A percentile compares a stretch with the other conserved stretches of the same genome.
Evolutionary conservation across 2,329 filamentous ascomycete species (phyloP).

Genomic region (Claviceps paspali): DNA sequence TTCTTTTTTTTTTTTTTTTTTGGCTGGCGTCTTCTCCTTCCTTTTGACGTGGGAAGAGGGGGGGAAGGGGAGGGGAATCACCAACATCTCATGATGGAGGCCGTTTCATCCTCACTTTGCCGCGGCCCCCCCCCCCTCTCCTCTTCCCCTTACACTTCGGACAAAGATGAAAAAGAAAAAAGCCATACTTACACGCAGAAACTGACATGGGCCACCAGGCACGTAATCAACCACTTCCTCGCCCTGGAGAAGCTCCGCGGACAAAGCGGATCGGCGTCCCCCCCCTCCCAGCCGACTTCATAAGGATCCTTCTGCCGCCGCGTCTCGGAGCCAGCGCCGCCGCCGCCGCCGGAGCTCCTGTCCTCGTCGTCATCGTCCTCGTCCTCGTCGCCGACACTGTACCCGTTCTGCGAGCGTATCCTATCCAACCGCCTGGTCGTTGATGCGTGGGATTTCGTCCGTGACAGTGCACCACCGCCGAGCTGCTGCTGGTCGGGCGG

Average conservation of each 20-base stretch:
- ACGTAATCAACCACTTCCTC: slow-evolving; percentile 68
- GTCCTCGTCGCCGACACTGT: slow-evolving; percentile 22
- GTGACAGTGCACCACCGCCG: neutral
- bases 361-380: slow-evolving; percentile 6
- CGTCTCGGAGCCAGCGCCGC: too few species aligned
- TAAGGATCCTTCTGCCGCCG: slow-evolving; percentile 39
- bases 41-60: too few species aligned
- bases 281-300: slow-evolving; percentile 60
- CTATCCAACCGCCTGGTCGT: neutral
- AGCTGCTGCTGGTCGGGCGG: too few species aligned
- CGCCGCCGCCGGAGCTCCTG: too few species aligned
- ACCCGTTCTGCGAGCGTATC: slow-evolving; percentile 28
- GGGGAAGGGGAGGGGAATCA: too few species aligned
- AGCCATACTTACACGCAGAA: slow-evolving; percentile 60
- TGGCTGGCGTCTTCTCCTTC: too few species aligned
- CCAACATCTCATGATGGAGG: too few species aligned
- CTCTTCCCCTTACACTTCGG: too few species aligned
- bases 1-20: too few species aligned
- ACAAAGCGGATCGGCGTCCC: slow-evolving; percentile 55
- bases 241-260: slow-evolving; percentile 51
- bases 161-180: too few species aligned
- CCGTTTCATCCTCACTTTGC: too few species aligned
- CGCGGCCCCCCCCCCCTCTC: too few species aligned
- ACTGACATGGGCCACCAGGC: slow-evolving; percentile 58
- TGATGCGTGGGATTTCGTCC: neutral